These are phyloP conservation scores for Diaporthe ampelina DNA, from an alignment of 2,329 filamentous ascomycete species.

Conservation along the genomic window DNA sequence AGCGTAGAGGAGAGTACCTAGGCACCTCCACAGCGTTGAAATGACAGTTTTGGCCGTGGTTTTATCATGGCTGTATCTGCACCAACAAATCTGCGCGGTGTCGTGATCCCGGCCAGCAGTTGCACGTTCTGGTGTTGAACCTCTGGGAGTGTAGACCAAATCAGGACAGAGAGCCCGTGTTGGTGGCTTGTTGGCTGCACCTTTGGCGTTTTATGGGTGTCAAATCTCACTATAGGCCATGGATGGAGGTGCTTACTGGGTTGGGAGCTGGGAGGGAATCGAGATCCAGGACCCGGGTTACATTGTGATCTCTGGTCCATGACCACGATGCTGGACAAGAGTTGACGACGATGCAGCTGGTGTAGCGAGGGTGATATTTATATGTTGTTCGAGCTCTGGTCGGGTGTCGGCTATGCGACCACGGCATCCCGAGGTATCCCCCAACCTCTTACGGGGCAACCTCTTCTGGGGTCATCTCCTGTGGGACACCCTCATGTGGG, in stretches of 20 bases:
- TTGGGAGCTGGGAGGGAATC: not conserved
- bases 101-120: not conserved
- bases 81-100: not conserved
- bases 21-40: not conserved
- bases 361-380: not conserved
- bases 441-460: too few relatives aligned
- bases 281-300: slow-evolving; percentile 8
- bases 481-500: too few relatives aligned
- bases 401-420: too few relatives aligned
- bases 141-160: not conserved
- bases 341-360: too few relatives aligned
- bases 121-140: not conserved
- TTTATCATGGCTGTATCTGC: not conserved
- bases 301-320: not conserved
- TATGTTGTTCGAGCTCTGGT: not conserved
- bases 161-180: not conserved
- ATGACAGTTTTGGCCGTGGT: not conserved
- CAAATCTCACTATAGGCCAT: slow-evolving; percentile 24
- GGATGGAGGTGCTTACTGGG: not conserved
- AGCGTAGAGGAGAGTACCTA: not conserved
- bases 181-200: not conserved
- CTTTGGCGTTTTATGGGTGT: slow-evolving; percentile 4
- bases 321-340: not conserved
- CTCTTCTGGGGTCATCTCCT: too few relatives aligned
- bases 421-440: too few relatives aligned